Base-by-base conservation (phyloP, 441 rosid species). In the Viola pubescens region DNA sequence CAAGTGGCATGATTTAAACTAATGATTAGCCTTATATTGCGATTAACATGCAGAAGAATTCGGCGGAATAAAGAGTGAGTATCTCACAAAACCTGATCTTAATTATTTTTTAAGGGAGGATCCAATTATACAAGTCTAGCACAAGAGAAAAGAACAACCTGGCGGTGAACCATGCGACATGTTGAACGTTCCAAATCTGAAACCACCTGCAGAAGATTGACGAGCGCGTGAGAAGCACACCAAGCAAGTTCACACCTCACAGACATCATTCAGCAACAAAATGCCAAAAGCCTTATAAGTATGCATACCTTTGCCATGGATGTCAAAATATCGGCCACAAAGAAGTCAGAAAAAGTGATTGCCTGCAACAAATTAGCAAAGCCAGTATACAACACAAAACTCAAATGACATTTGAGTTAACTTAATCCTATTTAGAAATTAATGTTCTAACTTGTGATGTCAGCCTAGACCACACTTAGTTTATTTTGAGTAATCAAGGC, bases 161-260 rank as follows among this genome's bases (percentile, higher is more conserved):
- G 97, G 56, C 79, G 80, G 74, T 94, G 96, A 60, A 88, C 83
- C 97, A 94, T 94, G 58, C 99, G 86, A 74, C 99, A 94, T 10
- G 76, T 86, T 40, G 98, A 94, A 40, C 95, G 98, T 69, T 94
- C 97, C 75, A 94, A 67, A 82, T 94, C 98, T 10, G 98, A 94
- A 52, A 94, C 72, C 56, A 94, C 98, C 99, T 94, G 84, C 67
- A 78, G 48, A 61, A 57, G 39, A 60, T 37, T 58, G 40, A 55
- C 55, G 61, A 8, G 14, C 6, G 13, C 12, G 10, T 12, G 12
- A 7, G 10, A 11, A 56, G 37, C 13, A 10, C 4, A 9, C 6
- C 11, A 7, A 11, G 10, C 47, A 9, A 9, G n/a, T 7, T 8
- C n/a, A 46, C 4, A 9, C 10, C 4, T 46, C n/a, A 46, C n/a